A percentile compares a stretch with the other conserved stretches of the same genome.
Conservation (phyloP, 805 yeast genomes). For the Candida sakaeoensis region DNA sequence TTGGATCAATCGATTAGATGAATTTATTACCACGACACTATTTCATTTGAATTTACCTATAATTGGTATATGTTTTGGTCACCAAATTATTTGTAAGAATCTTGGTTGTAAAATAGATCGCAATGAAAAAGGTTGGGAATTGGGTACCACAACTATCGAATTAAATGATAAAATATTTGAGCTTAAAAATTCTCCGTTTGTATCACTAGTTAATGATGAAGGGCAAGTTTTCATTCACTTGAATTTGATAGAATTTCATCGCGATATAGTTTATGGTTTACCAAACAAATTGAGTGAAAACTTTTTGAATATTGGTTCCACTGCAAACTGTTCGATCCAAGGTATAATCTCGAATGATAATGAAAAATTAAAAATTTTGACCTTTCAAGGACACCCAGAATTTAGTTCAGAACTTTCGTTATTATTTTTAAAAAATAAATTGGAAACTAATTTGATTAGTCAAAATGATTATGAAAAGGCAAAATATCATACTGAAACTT, state of each 20-base stretch:
- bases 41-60: slow-evolving; percentile 32
- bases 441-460: slow-evolving; percentile 18
- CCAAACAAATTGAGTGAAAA: slow-evolving; percentile 36
- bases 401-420: slow-evolving; percentile 41
- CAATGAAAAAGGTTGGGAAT: slow-evolving; percentile 70
- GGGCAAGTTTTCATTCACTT: slow-evolving; percentile 31
- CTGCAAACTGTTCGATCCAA: slow-evolving; percentile 57
- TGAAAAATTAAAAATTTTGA: slow-evolving; percentile 43
- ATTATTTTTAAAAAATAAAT: slow-evolving; percentile 20
- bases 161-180: slow-evolving; percentile 40
- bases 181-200: slow-evolving; percentile 20
- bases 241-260: slow-evolving; percentile 36
- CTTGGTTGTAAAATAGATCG: slow-evolving; percentile 57
- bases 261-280: slow-evolving; percentile 35
- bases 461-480: slow-evolving; percentile 24
- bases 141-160: slow-evolving; percentile 52
- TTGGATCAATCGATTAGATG: slow-evolving; percentile 41
- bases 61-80: slow-evolving; percentile 84
- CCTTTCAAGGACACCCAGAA: slow-evolving; percentile 93
- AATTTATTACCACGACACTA: slow-evolving; percentile 25
- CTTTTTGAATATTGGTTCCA: slow-evolving; percentile 46
- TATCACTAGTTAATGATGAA: slow-evolving; percentile 33
- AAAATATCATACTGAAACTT: slow-evolving; percentile 24
- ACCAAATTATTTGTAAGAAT: slow-evolving; percentile 69
- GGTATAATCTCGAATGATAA: slow-evolving; percentile 52